Base-by-base conservation (phyloP, 2,329 filamentous ascomycete species). In the Microdochium paspali region DNA sequence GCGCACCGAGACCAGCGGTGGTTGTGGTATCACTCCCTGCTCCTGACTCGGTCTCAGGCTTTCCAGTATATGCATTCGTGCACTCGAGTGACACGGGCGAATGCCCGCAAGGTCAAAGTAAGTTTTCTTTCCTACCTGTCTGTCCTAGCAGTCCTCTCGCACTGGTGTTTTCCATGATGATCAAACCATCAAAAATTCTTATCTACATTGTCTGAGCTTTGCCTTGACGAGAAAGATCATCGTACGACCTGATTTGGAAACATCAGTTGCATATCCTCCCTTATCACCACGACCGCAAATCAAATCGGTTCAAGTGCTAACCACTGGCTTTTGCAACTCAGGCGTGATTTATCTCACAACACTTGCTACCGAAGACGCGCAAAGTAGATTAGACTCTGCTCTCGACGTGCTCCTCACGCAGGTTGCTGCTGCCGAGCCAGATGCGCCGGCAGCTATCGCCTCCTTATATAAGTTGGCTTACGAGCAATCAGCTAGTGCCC, bases 131-230 rank as follows among this genome's bases (percentile, higher is more conserved):
- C 49, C 51, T 53, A 32, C 35, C 53, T 47, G 52, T 49, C 45
- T 50, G 50, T 35, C 32, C 40, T 24, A 30, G 26, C 50, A 45
- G 44, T n/a, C 53, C 53, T 50, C 51, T 48, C 32, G 45, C 47
- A 43, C 59, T 63, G 74, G 67, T 76, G 68, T 77, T 74, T 44
- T 24, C 42, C 20, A 85, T 90, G 91, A 96, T 97, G 90, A 95
- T 76, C 68, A 68, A 69, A 78, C 70, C 67, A 69, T 40, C 35
- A 74, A 75, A 77, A 94, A 93, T 88, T 90, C 90, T 97, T 97
- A 97, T 96, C 91, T 96, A 97, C 91, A 96, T 97, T 97, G 90
- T 87, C 91, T 90, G 91, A 95, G 85, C 71, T 72, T 67, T 77
- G 71, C 71, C 61, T 85, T 95, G 90, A 94, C 82, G 90, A 93